Conservation (phyloP, 1,284 basidiomycete species). For the Jaminaea rosea region DNA sequence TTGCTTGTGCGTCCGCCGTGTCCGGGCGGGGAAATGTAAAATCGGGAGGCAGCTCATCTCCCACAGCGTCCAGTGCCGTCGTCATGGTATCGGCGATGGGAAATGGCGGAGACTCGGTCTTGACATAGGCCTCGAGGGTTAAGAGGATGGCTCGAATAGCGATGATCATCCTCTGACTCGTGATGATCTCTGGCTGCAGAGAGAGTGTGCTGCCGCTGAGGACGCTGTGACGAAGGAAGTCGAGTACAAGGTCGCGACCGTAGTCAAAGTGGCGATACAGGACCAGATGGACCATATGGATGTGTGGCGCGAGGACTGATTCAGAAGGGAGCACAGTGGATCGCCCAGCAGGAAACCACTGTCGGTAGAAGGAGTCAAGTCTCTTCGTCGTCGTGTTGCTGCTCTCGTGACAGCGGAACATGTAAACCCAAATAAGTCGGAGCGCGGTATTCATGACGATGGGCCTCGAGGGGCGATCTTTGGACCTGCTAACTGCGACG, state of each 20-base stretch:
- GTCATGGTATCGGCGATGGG: conserved; percentile 67
- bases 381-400: conserved; percentile 67
- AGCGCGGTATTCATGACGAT: conserved; percentile 72
- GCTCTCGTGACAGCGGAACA: conserved; percentile 82
- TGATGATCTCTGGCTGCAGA: conserved; percentile 35
- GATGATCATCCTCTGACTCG: conserved; percentile 56
- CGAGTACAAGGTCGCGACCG: conserved; percentile 67
- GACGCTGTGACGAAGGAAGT: conserved; percentile 29
- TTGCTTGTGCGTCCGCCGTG: conserved; percentile 67
- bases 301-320: conserved; percentile 63
- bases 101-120: conserved; percentile 61
- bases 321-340: conserved; percentile 62
- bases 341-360: conserved; percentile 69
- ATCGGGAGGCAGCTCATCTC: conserved; percentile 25
- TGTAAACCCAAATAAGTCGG: conserved; percentile 83
- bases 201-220: conserved; percentile 33
- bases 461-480: conserved; percentile 71
- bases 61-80: conserved; percentile 13
- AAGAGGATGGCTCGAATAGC: conserved; percentile 69
- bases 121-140: conserved; percentile 64
- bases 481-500: conserved; percentile 62
- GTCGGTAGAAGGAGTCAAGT: conserved; percentile 66
- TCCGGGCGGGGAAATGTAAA: conserved; percentile 53
- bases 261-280: conserved; percentile 78
- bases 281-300: conserved; percentile 71